Evolutionary conservation across 208 protist genomes (phyloP), one percentile per base, ranked within the genome.

Genomic region (Angomonas deanei): DNA sequence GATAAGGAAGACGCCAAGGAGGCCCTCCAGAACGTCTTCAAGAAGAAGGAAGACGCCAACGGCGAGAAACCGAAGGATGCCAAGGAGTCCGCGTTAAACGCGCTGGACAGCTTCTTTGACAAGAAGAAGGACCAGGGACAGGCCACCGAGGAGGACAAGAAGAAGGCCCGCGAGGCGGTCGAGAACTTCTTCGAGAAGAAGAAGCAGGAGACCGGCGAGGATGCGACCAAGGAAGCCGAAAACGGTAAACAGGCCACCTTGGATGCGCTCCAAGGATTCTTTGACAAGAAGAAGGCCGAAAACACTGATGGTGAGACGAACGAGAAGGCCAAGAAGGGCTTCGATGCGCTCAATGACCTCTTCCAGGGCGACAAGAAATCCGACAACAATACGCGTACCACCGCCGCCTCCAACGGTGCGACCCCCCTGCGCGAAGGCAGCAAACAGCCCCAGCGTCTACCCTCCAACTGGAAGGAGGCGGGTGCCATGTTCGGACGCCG

Each of bases 401-500:
- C 42, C 19, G 15, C 42, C 19, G 42, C 42, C 8, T 26, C 42
- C 8, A 13, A 19, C 4, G 42, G 3, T 4, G 42, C 23, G 19
- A 10, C 42, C 19, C 42, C 42, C 15, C 8, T 23, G 3, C 8
- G 15, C 3, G 42, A 50, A n/a, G 23, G 23, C 42, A 50, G 50
- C 27, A 56, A 34, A 56, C 28, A 56, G 10, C 28, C 50, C 21
- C 21, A 10, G 5, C 27, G 50, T 56, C 26, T 33, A 24, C 36
- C 46, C 10, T 66, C 49, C 36, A 4, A 42, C 32, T 58, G 4
- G 58, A 57, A 50, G 19, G 42, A 50, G 42, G 42, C 42, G 8
- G 42, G 42, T 53, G 60, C 49, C 49, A 33, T 55, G 39, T 33
- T 47, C 21, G 28, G 33, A 11, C 23, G 21, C 19, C 42, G 42